phyloP scores from a whole-genome alignment of 139 green algal species.

The Chloropicon primus region DNA sequence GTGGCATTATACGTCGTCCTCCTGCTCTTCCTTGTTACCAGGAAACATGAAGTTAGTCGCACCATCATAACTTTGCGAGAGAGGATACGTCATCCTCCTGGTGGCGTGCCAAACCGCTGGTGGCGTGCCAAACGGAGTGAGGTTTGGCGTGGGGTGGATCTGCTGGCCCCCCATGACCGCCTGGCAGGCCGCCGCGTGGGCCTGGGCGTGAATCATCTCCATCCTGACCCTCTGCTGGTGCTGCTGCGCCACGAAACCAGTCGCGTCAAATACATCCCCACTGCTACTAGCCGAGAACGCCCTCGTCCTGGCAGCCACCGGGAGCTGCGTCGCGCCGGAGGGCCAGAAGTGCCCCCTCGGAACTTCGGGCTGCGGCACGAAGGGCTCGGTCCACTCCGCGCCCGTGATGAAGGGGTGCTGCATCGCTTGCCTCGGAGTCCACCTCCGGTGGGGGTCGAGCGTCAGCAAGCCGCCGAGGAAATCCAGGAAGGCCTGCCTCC shows the following conservation, averaged over 20 bases:
- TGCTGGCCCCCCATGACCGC: not conserved
- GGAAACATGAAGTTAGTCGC: too few species aligned
- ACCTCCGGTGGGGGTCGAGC: slow-evolving; percentile 50
- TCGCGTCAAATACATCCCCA: too few species aligned
- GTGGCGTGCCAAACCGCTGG: not conserved
- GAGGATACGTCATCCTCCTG: not conserved
- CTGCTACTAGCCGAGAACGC: too few species aligned
- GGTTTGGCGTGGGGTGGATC: not conserved
- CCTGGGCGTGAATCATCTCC: not conserved
- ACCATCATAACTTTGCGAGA: not conserved
- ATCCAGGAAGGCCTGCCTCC: slow-evolving; percentile 56
- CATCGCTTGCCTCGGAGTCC: slow-evolving; percentile 63
- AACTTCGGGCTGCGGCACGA: not conserved
- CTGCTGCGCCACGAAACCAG: not conserved
- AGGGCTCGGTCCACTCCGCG: not conserved
- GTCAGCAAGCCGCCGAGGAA: slow-evolving; percentile 56
- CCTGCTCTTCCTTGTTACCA: too few species aligned
- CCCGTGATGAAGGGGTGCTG: slow-evolving; percentile 79
- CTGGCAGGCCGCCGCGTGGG: not conserved
- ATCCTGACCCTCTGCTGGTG: not conserved
- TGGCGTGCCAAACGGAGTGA: not conserved
- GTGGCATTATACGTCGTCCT: too few species aligned
- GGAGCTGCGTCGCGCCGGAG: too few species aligned
- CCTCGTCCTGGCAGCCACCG: too few species aligned
- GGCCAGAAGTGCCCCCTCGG: not conserved